phyloP scores from a whole-genome alignment of 805 yeast genomes.

The Cyberlindnera meyerae region DNA sequence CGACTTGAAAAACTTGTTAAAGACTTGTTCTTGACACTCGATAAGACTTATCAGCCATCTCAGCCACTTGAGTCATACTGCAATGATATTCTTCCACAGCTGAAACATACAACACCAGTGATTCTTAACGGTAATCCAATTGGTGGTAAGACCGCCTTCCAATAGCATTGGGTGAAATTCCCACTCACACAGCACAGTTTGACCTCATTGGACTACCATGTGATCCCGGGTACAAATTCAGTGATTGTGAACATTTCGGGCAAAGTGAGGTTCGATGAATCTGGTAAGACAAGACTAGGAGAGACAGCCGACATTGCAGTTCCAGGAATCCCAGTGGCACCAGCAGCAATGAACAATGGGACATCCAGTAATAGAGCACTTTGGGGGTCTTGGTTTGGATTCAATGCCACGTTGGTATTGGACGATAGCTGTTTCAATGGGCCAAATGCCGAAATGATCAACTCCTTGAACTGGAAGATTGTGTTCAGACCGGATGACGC shows the following conservation, averaged over 20 bases:
- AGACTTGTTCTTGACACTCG: conserved; percentile 24
- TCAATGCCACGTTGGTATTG: conserved; percentile 51
- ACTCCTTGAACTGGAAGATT: conserved; percentile 60
- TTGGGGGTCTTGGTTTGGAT: conserved; percentile 74
- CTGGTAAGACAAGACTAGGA: conserved; percentile 63
- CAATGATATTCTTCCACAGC: conserved; percentile 36
- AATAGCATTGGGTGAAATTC: conserved; percentile 50
- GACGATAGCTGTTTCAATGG: conserved; percentile 44
- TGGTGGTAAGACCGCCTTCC: conserved; percentile 46
- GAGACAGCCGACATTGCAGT: conserved; percentile 51
- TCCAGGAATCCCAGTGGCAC: conserved; percentile 4
- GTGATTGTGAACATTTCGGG: conserved; percentile 45
- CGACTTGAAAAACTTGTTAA: conserved; percentile 21
- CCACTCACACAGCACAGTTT: conserved; percentile 60
- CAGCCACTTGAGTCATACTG: conserved; percentile 19
- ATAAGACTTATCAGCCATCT: conserved; percentile 16
- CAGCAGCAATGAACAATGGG: not conserved
- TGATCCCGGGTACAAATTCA: conserved; percentile 59
- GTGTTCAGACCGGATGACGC: conserved; percentile 58
- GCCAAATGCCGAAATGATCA: conserved; percentile 43
- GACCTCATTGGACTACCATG: conserved; percentile 61
- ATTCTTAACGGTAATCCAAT: conserved; percentile 57
- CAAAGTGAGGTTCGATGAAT: conserved; percentile 72
- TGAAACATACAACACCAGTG: conserved; percentile 47
- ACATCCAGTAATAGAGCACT: conserved; percentile 7